Base-by-base conservation (phyloP, 495 filamentous ascomycete species). In the Friedmanniomyces simplex region DNA sequence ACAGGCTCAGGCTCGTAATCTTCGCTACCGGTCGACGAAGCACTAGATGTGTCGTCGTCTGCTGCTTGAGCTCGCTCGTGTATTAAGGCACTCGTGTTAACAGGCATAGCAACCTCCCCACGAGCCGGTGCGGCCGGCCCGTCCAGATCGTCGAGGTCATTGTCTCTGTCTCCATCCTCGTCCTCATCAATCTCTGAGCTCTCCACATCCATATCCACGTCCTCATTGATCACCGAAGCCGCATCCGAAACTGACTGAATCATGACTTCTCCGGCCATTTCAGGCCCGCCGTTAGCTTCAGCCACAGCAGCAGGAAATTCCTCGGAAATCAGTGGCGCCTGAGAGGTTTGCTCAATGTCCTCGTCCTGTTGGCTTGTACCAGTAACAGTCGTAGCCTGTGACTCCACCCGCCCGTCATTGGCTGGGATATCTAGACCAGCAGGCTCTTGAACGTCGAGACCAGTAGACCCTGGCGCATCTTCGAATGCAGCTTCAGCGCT, bases 191-290 rank as follows among this genome's bases (percentile, higher is more conserved):
- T 34, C 47, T 58, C 46, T 18, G 25, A 28, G 46, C 21, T 25
- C 18, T 49, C 46, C 11, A 28, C 7, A 26, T 24, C 46, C 39
- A 52, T 69, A 73, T 71, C 32, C 73, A 52, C 52, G 14, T 49
- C 46, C 18, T 49, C 46, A 49, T 30, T 30, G 7, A 8, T 18
- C 10, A 10, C 10, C 43, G 43, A 47, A 8, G 39, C 39, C 39
- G 39, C 39, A 43, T 43, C 14, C 4, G 39, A 43, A 13, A 43
- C 14, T 5, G 13, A 13, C 14, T n/a, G 18, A 16, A 16, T 16
- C 4, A 6, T 13, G 14, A 3, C 28, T 32, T 10, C 28, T 4
- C 28, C 4, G 4, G 28, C 28, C 28, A 32, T 32, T 10, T 32
- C 28, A 32, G 10, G 28, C 28, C 3, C 28, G 28, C 10, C 4